Evolutionary conservation across 257 asterid species (phyloP).

Genomic region (Capsicum rhomboideum): DNA sequence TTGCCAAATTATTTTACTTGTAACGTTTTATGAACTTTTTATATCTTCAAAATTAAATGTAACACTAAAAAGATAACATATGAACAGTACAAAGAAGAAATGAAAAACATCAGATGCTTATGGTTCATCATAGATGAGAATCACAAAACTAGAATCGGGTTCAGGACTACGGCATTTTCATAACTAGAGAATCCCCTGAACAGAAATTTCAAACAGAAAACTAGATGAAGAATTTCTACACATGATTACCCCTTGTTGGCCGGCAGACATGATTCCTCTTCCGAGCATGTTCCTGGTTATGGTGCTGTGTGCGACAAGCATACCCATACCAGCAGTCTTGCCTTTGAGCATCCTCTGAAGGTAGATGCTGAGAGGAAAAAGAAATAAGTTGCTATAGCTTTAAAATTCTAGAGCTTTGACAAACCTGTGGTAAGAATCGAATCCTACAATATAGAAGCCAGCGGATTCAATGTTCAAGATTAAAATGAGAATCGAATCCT

Average conservation of each 20-base stretch:
- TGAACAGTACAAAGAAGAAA: neutral
- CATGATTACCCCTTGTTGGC: conserved; percentile 67
- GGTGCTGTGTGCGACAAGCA: conserved; percentile 91
- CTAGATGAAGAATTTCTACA: neutral
- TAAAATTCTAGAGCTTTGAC: neutral
- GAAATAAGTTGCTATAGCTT: neutral
- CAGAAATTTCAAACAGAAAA: neutral
- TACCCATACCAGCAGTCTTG: conserved; percentile 95
- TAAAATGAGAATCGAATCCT: neutral
- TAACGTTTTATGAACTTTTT: neutral
- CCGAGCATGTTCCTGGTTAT: conserved; percentile 84
- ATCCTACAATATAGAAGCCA: neutral
- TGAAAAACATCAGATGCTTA: neutral
- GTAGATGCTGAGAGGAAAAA: conserved; percentile 34
- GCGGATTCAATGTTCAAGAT: neutral
- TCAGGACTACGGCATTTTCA: neutral
- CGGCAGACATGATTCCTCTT: conserved; percentile 93
- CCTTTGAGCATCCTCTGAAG: conserved; percentile 60
- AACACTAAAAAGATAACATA: neutral
- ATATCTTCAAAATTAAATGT: neutral
- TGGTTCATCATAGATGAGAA: neutral
- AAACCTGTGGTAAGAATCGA: neutral
- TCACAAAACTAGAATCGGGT: neutral
- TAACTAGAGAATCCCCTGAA: neutral
- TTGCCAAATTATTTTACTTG: neutral